phyloP scores from a whole-genome alignment of 2,329 filamentous ascomycete species.

The Rhexocercosporidium sp. region DNA sequence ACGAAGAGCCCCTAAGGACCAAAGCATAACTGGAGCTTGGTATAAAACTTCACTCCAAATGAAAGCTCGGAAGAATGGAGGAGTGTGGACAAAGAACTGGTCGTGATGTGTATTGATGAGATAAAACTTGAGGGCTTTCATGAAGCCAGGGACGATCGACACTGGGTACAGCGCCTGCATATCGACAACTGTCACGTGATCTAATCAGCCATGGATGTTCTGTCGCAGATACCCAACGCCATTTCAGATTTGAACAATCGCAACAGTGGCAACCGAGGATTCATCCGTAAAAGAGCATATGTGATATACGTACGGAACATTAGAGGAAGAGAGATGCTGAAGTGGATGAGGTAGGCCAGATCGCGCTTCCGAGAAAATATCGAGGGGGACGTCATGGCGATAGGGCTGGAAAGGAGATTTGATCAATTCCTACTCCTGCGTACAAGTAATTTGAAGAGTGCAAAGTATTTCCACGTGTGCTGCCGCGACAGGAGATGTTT shows the following conservation, averaged over 20 bases:
- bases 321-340: conserved; percentile 64
- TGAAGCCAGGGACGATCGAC: conserved; percentile 53
- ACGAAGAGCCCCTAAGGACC: conserved; percentile 61
- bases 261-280: background rate
- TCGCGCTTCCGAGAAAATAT: conserved; percentile 41
- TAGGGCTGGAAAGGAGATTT: background rate
- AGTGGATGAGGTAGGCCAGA: conserved; percentile 60
- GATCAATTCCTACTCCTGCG: background rate
- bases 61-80: conserved; percentile 63
- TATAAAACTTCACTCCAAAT: conserved; percentile 63
- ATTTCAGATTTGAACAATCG: background rate
- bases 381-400: conserved; percentile 36
- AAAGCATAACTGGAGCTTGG: conserved; percentile 65
- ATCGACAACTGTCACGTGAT: conserved; percentile 58
- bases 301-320: conserved; percentile 57
- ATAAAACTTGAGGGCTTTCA: conserved; percentile 55
- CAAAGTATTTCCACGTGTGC: too few species aligned
- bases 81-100: conserved; percentile 64
- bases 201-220: background rate
- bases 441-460: background rate
- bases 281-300: background rate
- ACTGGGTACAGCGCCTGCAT: conserved; percentile 62
- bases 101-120: conserved; percentile 67
- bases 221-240: background rate
- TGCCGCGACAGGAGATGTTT: background rate